A percentile compares a stretch with the other conserved stretches of the same genome.
Evolutionary conservation across 345 rosid genomes (phyloP).

Genomic region (Aethionema arabicum): DNA sequence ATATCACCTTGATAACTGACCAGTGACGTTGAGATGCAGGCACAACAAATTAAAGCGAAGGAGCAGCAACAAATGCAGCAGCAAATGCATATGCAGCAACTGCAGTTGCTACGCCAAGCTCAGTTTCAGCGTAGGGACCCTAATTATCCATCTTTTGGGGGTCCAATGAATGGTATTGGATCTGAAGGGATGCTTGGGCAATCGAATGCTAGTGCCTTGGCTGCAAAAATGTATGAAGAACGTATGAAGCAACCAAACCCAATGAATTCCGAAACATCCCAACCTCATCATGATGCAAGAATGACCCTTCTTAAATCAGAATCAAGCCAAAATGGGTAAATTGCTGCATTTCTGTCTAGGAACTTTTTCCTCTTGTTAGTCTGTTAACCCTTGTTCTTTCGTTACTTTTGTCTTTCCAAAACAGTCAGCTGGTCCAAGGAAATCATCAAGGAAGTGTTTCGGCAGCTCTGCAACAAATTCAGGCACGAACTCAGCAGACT

Average conservation of each 20-base stretch:
- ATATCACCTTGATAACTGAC: conserved; percentile 14
- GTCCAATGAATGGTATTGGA: conserved; percentile 61
- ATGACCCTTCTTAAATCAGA: conserved; percentile 81
- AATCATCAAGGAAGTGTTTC: conserved; percentile 76
- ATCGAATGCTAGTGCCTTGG: conserved; percentile 78
- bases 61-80: conserved; percentile 42
- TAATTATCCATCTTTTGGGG: conserved; percentile 58
- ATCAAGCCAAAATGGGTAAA: conserved; percentile 73
- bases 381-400: conserved; percentile 19
- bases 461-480: conserved; percentile 91
- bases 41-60: conserved; percentile 77
- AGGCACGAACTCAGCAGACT: conserved; percentile 62
- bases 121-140: conserved; percentile 67
- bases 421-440: conserved; percentile 90
- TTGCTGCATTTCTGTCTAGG: conserved; percentile 25
- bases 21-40: conserved; percentile 41
- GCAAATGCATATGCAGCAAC: conserved; percentile 79
- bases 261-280: conserved; percentile 70
- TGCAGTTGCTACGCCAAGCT: conserved; percentile 54
- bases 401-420: neutral
- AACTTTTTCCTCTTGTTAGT: conserved; percentile 2
- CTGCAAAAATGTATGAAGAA: conserved; percentile 87
- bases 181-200: conserved; percentile 79
- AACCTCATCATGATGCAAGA: conserved; percentile 80
- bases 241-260: conserved; percentile 79